Conservation (phyloP, 208 protist genomes). For the Acanthamoeba royreba region DNA sequence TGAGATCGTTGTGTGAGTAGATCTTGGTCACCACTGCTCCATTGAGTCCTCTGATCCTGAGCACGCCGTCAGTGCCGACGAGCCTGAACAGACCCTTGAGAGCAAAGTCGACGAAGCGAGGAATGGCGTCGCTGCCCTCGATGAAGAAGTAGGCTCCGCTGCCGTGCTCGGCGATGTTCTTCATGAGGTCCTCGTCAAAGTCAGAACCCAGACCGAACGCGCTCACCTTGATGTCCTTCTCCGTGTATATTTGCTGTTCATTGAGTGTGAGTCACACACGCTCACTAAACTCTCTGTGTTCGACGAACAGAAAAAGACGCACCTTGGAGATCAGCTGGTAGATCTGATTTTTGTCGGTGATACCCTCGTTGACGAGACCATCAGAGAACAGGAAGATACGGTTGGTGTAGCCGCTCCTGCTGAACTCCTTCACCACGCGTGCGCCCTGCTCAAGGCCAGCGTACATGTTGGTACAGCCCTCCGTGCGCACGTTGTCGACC, state of each 20-base stretch:
- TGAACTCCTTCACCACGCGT: not conserved
- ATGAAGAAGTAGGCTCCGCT: slow-evolving; percentile 37
- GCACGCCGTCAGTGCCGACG: not conserved
- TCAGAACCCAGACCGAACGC: slow-evolving; percentile 12
- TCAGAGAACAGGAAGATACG: slow-evolving; percentile 44
- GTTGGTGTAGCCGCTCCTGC: slow-evolving; percentile 17
- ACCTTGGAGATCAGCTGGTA: not conserved
- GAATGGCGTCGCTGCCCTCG: slow-evolving; percentile 29
- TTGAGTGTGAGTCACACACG: not conserved
- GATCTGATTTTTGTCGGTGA: not conserved
- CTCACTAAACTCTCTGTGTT: not conserved
- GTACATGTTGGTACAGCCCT: slow-evolving; percentile 19
- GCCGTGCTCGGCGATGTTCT: slow-evolving; percentile 22
- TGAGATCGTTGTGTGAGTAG: not conserved
- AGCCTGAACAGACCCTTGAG: slow-evolving; percentile 39
- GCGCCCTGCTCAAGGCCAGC: not conserved
- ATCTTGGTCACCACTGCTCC: not conserved
- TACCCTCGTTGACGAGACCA: slow-evolving; percentile 30
- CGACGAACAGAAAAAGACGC: not conserved
- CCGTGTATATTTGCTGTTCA: not conserved
- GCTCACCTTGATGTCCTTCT: slow-evolving; percentile 26
- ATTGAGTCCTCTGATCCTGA: not conserved
- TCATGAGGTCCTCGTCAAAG: slow-evolving; percentile 45
- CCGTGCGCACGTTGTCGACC: not conserved
- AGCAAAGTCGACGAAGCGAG: slow-evolving; percentile 21